A percentile compares a stretch with the other conserved stretches of the same genome.
Conservation (phyloP, 148 eudicot species). For the Euryodendron excelsum region DNA sequence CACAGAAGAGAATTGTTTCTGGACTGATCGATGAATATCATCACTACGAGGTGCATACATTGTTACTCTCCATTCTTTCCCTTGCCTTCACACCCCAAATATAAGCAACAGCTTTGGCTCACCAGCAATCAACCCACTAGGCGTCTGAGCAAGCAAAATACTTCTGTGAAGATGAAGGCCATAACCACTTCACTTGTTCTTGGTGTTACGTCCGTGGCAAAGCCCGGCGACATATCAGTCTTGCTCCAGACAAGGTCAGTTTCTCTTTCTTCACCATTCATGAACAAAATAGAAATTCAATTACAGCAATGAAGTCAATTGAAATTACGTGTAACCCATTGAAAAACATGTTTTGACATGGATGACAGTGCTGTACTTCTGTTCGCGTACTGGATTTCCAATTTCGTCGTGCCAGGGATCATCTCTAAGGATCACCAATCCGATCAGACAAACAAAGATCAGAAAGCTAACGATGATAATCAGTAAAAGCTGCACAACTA, state of each 20-base stretch:
- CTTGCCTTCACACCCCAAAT: conserved; percentile 3
- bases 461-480: background rate
- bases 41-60: background rate
- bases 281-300: too few relatives aligned
- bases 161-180: conserved; percentile 12
- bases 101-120: conserved; percentile 7
- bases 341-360: background rate
- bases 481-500: too few relatives aligned
- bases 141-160: background rate
- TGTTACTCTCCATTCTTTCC: background rate
- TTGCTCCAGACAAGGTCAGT: conserved; percentile 28
- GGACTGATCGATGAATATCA: background rate
- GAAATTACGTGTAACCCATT: too few relatives aligned
- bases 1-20: background rate
- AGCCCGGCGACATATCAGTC: conserved; percentile 18
- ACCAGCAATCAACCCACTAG: conserved; percentile 2
- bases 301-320: too few relatives aligned
- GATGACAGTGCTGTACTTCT: conserved; percentile 33
- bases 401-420: conserved; percentile 44
- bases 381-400: conserved; percentile 45
- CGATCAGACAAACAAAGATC: conserved; percentile 11
- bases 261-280: background rate
- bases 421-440: conserved; percentile 30
- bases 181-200: conserved; percentile 20
- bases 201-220: background rate